Evolutionary conservation across 805 yeast species (phyloP), one percentile per base, ranked within the genome.

Genomic region (Lipomyces sp.): DNA sequence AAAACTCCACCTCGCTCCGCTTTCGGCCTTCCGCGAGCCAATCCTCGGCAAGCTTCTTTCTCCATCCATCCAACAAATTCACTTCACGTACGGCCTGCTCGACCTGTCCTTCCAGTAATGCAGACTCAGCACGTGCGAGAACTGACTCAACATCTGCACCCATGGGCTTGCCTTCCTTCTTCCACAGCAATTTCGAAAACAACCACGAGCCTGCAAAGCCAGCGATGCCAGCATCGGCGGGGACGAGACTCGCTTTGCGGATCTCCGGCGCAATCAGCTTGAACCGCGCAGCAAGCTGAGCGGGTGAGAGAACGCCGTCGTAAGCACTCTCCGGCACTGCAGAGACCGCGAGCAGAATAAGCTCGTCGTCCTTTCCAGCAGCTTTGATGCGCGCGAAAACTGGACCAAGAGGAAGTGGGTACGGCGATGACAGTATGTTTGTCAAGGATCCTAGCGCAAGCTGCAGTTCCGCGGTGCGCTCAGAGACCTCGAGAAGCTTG

Each of bases 211-310:
- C 78, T 38, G 89, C 68, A 69, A 93, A 96, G 28, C 96, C 98
- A 61, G 91, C 78, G 47, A 93, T 78, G 64, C 98, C 98, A 23
- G 98, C 95, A 64, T 91, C 86, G 61, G 95, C 95, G 48, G 98
- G 97, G 55, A 90, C 78, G 61, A 93, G 72, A 3, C 96, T 82
- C 6, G 95, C 90, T 28, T 88, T 80, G 68, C 95, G 83, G 65
- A 93, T 79, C 70, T 91, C 95, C 14, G 95, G 93, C 21, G 78
- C 82, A 53, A 93, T 75, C 47, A 82, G 72, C 58, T 81, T 79
- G 86, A 95, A 87, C 63, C 95, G 81, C 36, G 85, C 75, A 55
- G 84, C 76, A 40, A 89, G 74, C 70, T 89, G 96, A 24, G 88
- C 78, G 57, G 79, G 81, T 13, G 95, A 81, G 57, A 90, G 74